Conservation (phyloP, 345 rosid species). For the Cochlearia excelsa region DNA sequence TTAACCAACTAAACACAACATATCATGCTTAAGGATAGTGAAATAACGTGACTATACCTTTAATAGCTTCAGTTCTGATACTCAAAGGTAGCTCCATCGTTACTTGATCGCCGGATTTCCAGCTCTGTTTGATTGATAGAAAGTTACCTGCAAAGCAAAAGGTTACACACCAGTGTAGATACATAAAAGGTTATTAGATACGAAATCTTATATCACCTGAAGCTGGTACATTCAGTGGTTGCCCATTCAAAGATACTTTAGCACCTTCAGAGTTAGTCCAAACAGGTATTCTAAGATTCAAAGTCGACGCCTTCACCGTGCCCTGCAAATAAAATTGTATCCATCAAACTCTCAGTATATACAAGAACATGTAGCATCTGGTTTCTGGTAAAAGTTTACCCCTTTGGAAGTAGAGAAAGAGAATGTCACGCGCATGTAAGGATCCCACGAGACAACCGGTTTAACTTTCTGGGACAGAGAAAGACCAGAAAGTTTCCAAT, state of each 20-base stretch:
- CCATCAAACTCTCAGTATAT: slow-evolving; percentile 15
- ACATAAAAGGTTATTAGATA: too few species aligned
- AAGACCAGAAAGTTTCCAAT: slow-evolving; percentile 65
- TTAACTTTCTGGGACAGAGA: slow-evolving; percentile 57
- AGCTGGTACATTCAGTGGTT: slow-evolving; percentile 47
- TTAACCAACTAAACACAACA: slow-evolving; percentile 1
- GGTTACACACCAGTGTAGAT: too few species aligned
- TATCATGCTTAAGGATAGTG: not conserved
- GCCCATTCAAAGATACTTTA: slow-evolving; percentile 54
- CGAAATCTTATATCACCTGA: slow-evolving; percentile 47
- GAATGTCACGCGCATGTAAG: slow-evolving; percentile 52
- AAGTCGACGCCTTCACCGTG: slow-evolving; percentile 44
- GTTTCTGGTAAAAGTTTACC: slow-evolving; percentile 36
- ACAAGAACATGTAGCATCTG: not conserved
- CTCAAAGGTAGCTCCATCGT: slow-evolving; percentile 58
- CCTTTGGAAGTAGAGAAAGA: slow-evolving; percentile 43
- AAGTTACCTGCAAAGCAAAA: slow-evolving; percentile 51
- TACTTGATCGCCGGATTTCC: slow-evolving; percentile 59
- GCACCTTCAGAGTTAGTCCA: slow-evolving; percentile 67
- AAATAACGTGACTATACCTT: slow-evolving; percentile 46
- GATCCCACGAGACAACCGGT: slow-evolving; percentile 65
- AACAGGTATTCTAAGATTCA: slow-evolving; percentile 69
- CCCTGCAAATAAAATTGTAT: slow-evolving; percentile 40
- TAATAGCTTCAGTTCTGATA: slow-evolving; percentile 61
- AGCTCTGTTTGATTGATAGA: slow-evolving; percentile 46